phyloP scores from a whole-genome alignment of 2,329 filamentous ascomycete genomes.

The Penicillium sp. region DNA sequence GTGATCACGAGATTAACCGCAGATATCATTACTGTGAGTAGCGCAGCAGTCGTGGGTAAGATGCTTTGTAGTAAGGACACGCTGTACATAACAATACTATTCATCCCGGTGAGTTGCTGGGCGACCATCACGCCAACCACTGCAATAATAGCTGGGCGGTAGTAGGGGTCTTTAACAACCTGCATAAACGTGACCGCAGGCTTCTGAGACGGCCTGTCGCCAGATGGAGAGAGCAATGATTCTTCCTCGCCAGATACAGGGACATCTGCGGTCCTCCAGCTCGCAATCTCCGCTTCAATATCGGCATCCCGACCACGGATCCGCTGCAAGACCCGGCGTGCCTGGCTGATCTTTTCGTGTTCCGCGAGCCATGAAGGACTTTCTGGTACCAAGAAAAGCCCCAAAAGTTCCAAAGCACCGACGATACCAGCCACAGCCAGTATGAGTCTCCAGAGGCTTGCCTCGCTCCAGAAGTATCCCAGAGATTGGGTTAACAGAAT shows the following conservation, averaged over 20 bases:
- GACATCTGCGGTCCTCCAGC: constrained; percentile 50
- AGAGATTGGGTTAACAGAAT: constrained; percentile 81
- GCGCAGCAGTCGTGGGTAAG: constrained; percentile 74
- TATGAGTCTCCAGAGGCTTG: constrained; percentile 78
- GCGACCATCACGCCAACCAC: constrained; percentile 89
- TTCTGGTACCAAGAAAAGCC: constrained; percentile 76
- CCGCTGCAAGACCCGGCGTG: constrained; percentile 67
- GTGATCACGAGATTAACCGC: constrained; percentile 84
- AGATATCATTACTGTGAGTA: constrained; percentile 85
- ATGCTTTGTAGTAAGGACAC: constrained; percentile 82
- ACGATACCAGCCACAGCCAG: constrained; percentile 71
- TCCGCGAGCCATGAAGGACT: constrained; percentile 83
- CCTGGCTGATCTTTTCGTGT: constrained; percentile 60
- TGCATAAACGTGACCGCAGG: constrained; percentile 64
- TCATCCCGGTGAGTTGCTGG: constrained; percentile 91
- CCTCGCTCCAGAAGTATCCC: constrained; percentile 83
- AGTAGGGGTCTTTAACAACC: constrained; percentile 66
- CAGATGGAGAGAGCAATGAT: constrained; percentile 59
- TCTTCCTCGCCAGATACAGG: constrained; percentile 62
- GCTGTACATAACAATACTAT: constrained; percentile 98
- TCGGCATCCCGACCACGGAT: constrained; percentile 70
- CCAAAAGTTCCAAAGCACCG: constrained; percentile 65
- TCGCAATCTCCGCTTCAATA: constrained; percentile 70
- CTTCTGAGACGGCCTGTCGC: constrained; percentile 65
- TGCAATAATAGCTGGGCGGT: constrained; percentile 73